Percentiles rank a stretch among this genome's conserved stretches.
These are phyloP conservation scores for Pichia rugopelliculosa DNA, from an alignment of 805 yeast species.

Conservation along the genomic window DNA sequence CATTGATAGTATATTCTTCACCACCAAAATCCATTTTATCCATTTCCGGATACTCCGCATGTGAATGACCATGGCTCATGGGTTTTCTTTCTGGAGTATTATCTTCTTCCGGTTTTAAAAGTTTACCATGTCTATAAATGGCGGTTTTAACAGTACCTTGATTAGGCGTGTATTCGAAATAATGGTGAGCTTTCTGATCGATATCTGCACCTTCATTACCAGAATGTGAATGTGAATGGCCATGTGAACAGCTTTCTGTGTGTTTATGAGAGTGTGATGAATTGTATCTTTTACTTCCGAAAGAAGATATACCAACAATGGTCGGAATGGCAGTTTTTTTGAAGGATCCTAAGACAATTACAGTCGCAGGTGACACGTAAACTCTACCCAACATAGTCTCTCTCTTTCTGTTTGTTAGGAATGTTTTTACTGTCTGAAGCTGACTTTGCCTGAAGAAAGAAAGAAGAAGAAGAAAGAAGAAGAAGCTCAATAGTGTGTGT, in stretches of 20 bases:
- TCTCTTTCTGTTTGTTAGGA: not conserved
- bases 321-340: not conserved
- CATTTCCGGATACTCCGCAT: constrained; percentile 24
- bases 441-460: too few relatives aligned
- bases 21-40: constrained; percentile 23
- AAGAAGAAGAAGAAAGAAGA: not conserved
- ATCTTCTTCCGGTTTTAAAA: constrained; percentile 2
- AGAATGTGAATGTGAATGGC: constrained; percentile 6
- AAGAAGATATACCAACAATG: not conserved
- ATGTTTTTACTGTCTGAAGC: not conserved
- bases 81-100: constrained; percentile 1
- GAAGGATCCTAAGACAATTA: not conserved
- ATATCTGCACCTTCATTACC: not conserved
- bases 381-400: constrained; percentile 2
- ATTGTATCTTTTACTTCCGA: not conserved
- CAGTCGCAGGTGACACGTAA: not conserved
- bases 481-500: not conserved
- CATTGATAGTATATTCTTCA: constrained; percentile 21
- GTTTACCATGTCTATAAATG: constrained; percentile 9
- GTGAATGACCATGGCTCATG: constrained; percentile 25
- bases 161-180: constrained; percentile 9
- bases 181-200: constrained; percentile 13
- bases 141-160: constrained; percentile 8
- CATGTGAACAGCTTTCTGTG: not conserved
- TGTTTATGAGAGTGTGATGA: constrained; percentile 7